Conservation (phyloP, 108 stramenopile genomes). For the Nitzschia inconspicua region DNA sequence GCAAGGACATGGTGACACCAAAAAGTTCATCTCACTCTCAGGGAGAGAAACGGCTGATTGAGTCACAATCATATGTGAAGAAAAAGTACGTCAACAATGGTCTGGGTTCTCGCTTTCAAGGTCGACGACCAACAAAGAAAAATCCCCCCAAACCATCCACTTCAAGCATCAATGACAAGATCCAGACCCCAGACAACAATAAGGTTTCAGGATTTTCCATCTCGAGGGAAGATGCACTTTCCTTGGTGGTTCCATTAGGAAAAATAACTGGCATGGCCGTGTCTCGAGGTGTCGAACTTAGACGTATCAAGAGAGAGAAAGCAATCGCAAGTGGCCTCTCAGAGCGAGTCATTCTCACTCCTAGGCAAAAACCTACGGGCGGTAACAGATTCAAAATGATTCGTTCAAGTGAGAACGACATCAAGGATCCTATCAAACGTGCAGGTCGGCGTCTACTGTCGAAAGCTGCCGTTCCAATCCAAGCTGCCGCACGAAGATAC, state of each 20-base stretch:
- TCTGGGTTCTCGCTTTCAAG: conserved; percentile 27
- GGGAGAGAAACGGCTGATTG: not conserved
- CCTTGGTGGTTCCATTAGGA: conserved; percentile 1
- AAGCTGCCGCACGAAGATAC: conserved; percentile 60
- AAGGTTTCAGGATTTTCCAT: not conserved
- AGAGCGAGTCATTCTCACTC: conserved; percentile 4
- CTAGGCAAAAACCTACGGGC: conserved; percentile 3
- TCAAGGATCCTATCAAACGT: conserved; percentile 78
- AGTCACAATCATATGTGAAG: not conserved
- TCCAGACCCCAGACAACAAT: no score
- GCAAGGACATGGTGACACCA: not conserved
- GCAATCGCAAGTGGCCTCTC: conserved; percentile 1
- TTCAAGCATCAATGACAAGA: no score
- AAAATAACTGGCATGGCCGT: conserved; percentile 21
- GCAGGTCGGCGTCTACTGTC: conserved; percentile 69
- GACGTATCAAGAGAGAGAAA: conserved; percentile 1
- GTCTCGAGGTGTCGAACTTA: conserved; percentile 9
- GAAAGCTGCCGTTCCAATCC: conserved; percentile 80
- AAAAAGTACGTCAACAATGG: conserved; percentile 4
- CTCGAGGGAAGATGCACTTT: not conserved
- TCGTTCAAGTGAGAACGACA: conserved; percentile 35
- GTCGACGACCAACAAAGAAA: conserved; percentile 25
- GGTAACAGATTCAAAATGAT: conserved; percentile 31
- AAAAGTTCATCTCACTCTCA: not conserved
- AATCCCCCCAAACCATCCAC: no score